Percentiles rank a stretch among this genome's conserved stretches.
Evolutionary conservation across 2,329 filamentous ascomycete species (phyloP).

Genomic region (Rosellinia necatrix): DNA sequence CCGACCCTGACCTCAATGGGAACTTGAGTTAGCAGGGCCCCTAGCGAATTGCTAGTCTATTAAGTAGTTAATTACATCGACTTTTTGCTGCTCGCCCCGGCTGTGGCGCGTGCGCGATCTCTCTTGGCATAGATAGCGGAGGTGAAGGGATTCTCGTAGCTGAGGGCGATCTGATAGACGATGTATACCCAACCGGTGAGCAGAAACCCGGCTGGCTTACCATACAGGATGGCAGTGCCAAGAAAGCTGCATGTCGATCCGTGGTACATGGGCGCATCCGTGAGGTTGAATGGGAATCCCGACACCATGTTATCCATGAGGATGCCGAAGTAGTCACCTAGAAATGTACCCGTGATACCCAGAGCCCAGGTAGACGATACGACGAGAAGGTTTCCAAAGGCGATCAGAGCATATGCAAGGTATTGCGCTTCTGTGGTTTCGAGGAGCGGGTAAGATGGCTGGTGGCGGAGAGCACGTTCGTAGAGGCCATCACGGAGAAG

Average conservation of each 20-base stretch:
- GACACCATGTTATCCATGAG: conserved; percentile 95
- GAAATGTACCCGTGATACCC: conserved; percentile 92
- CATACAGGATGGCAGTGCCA: conserved; percentile 81
- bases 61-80: conserved; percentile 47
- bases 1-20: background rate
- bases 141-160: conserved; percentile 94
- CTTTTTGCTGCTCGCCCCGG: conserved; percentile 54
- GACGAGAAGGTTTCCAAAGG: conserved; percentile 80
- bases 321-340: conserved; percentile 98
- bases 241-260: conserved; percentile 92
- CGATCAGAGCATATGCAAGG: conserved; percentile 73
- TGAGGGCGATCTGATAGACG: conserved; percentile 79
- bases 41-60: too few relatives aligned
- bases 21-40: background rate
- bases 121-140: conserved; percentile 89
- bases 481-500: conserved; percentile 87
- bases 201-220: conserved; percentile 83
- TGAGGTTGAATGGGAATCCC: conserved; percentile 94
- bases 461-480: conserved; percentile 77
- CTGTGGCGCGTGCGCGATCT: conserved; percentile 60
- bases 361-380: conserved; percentile 88
- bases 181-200: conserved; percentile 75
- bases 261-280: conserved; percentile 93
- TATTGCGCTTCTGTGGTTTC: conserved; percentile 62
- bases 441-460: conserved; percentile 77